phyloP scores from a whole-genome alignment of 441 rosid species.

The Adansonia gregorii region DNA sequence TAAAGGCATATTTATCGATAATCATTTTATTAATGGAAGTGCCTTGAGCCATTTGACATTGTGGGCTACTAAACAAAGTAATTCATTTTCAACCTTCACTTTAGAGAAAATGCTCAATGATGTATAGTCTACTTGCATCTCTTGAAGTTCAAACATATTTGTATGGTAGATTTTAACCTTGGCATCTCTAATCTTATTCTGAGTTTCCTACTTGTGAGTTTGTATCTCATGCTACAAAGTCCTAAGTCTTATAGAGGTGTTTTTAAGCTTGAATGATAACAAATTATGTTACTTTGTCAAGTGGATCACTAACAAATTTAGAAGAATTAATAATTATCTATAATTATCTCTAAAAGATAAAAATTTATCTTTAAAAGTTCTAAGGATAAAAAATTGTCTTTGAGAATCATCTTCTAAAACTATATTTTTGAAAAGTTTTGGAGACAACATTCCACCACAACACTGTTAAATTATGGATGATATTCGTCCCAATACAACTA shows the following conservation, averaged over 20 bases:
- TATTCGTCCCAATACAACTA: too few species aligned
- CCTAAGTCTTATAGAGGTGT: background rate
- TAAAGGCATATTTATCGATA: background rate
- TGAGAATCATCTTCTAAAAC: too few species aligned
- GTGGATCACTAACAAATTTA: slow-evolving; percentile 38
- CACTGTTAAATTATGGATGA: too few species aligned
- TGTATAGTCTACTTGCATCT: background rate
- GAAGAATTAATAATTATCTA: too few species aligned
- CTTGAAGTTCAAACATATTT: background rate
- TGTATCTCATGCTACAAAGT: background rate
- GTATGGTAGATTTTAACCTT: background rate
- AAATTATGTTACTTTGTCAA: slow-evolving; percentile 44
- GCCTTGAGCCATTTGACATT: background rate
- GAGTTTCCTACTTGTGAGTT: background rate
- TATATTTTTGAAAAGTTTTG: too few species aligned
- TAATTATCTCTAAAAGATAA: too few species aligned
- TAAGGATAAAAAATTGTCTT: too few species aligned
- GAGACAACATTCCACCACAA: too few species aligned
- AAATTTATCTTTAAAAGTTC: too few species aligned
- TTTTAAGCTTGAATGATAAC: slow-evolving; percentile 10
- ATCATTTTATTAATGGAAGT: background rate
- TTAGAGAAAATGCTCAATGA: background rate
- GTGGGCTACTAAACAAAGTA: background rate
- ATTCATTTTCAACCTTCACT: background rate
- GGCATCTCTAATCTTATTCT: background rate